phyloP scores from a whole-genome alignment of 345 rosid genomes.

The Combretum micranthum region DNA sequence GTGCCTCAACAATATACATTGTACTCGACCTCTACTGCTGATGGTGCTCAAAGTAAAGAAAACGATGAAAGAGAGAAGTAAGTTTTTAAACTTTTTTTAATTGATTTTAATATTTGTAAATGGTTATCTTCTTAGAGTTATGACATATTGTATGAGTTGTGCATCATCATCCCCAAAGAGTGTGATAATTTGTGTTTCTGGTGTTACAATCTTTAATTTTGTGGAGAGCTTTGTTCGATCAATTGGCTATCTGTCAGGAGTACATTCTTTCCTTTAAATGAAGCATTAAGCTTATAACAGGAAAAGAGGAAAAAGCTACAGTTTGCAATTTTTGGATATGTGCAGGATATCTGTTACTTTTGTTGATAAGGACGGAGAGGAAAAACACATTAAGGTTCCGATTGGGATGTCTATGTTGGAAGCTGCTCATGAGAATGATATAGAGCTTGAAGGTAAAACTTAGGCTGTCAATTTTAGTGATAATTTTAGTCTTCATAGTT shows the following conservation, averaged over 20 bases:
- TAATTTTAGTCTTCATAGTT: background rate
- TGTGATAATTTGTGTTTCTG: no score
- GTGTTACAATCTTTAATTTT: no score
- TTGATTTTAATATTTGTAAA: conserved; percentile 2
- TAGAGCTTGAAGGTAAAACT: conserved; percentile 81
- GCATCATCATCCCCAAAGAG: no score
- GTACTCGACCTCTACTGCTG: conserved; percentile 36
- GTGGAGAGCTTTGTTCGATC: no score
- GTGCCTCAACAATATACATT: conserved; percentile 21
- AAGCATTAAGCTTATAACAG: no score
- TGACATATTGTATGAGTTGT: no score
- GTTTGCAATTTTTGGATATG: no score
- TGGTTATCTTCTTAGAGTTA: background rate
- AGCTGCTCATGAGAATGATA: conserved; percentile 93
- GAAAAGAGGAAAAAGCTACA: no score
- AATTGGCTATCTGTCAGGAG: no score
- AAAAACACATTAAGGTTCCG: conserved; percentile 57
- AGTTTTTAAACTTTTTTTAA: conserved; percentile 16
- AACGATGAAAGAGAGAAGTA: conserved; percentile 47
- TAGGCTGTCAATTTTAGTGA: background rate
- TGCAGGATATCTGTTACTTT: conserved; percentile 82
- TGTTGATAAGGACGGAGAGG: conserved; percentile 91
- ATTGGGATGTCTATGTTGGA: conserved; percentile 82
- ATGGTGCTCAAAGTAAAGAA: conserved; percentile 17
- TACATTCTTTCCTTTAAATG: no score